These are phyloP conservation scores for Diplotaxis tenuifolia DNA, from an alignment of 345 rosid species.

Conservation along the genomic window DNA sequence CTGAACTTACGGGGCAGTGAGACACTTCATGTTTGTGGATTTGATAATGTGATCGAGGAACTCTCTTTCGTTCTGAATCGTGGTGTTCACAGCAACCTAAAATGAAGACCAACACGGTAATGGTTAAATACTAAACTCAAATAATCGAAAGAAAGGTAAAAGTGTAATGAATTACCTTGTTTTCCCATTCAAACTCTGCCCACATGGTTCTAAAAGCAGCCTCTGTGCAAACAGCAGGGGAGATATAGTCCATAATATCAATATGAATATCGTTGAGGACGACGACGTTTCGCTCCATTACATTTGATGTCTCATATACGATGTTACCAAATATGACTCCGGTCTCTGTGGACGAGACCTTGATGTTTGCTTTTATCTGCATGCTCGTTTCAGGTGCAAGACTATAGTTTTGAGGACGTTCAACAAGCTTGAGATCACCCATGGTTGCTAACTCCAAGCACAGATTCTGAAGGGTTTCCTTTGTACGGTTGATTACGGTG, in stretches of 20 bases:
- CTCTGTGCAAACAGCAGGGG: constrained; percentile 90
- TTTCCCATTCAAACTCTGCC: constrained; percentile 99
- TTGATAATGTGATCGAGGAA: constrained; percentile 40
- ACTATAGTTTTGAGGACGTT: constrained; percentile 96
- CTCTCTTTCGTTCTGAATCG: constrained; percentile 36
- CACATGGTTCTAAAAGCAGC: constrained; percentile 95
- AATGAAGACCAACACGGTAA: not conserved
- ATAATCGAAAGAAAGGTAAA: not conserved
- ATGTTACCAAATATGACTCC: constrained; percentile 98
- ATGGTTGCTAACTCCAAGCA: constrained; percentile 97
- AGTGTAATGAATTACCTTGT: constrained; percentile 61
- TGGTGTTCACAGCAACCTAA: constrained; percentile 43
- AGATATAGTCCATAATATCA: constrained; percentile 97
- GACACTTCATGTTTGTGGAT: constrained; percentile 43
- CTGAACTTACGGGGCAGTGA: constrained; percentile 35
- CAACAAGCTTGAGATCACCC: constrained; percentile 99
- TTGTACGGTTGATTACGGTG: constrained; percentile 88
- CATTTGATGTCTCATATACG: constrained; percentile 93
- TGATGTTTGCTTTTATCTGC: constrained; percentile 97
- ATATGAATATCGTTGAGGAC: constrained; percentile 97
- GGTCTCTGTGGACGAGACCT: constrained; percentile 98
- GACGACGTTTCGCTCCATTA: constrained; percentile 82
- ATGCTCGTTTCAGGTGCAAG: constrained; percentile 92
- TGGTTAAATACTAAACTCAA: not conserved
- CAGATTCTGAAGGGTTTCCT: constrained; percentile 94